Evolutionary conservation across 225 moss, liverwort and hornwort species (phyloP).

Genomic region (Physcomitrium patens): DNA sequence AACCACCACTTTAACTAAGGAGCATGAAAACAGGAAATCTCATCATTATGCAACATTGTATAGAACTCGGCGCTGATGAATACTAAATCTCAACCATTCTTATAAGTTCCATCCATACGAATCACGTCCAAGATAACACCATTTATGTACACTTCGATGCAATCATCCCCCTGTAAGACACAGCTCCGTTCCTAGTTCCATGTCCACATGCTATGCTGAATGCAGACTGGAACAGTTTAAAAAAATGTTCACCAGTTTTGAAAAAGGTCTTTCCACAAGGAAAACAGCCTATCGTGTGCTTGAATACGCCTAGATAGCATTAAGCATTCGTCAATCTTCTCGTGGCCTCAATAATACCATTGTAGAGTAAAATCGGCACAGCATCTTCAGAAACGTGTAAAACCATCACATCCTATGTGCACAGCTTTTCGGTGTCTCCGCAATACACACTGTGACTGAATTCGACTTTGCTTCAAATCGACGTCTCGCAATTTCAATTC

Average conservation of each 20-base stretch:
- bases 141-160: background rate
- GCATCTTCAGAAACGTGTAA: constrained; percentile 14
- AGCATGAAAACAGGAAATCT: background rate
- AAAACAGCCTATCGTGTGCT: background rate
- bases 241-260: no score
- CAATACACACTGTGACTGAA: background rate
- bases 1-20: constrained; percentile 6
- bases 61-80: background rate
- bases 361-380: constrained; percentile 7
- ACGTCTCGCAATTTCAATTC: background rate
- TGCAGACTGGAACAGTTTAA: background rate
- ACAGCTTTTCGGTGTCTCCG: background rate
- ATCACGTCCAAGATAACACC: background rate
- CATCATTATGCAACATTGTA: background rate
- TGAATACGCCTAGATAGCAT: constrained; percentile 11
- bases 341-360: background rate
- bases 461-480: background rate
- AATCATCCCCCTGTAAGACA: constrained; percentile 1
- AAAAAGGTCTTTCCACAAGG: no score
- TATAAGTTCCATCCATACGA: constrained; percentile 19
- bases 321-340: background rate
- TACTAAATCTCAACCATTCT: constrained; percentile 4
- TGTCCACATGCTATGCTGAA: constrained; percentile 1
- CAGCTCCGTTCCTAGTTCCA: background rate
- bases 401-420: constrained; percentile 8